phyloP scores from a whole-genome alignment of 2,329 filamentous ascomycete genomes.

The Pyrenochaeta sp. region DNA sequence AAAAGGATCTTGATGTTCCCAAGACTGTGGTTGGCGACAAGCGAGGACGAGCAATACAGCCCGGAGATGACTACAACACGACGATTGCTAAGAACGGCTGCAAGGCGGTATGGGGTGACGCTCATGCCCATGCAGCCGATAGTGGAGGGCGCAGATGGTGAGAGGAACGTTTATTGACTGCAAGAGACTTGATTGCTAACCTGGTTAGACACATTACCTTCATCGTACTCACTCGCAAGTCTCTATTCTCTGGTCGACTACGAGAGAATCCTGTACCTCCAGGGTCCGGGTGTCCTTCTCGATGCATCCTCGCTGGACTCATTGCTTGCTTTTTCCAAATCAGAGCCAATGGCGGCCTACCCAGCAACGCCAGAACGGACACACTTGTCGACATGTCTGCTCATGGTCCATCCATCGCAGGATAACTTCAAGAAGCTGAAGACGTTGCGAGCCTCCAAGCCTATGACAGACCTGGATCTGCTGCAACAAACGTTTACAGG shows the following conservation, averaged over 20 bases:
- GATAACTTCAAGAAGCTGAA: conserved; percentile 41
- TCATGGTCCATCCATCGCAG: conserved; percentile 47
- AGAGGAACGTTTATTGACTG: too few relatives aligned
- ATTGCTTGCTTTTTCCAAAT: conserved; percentile 50
- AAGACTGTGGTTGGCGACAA: conserved; percentile 42
- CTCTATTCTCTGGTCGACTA: conserved; percentile 55
- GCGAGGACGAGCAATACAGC: conserved; percentile 47
- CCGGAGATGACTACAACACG: conserved; percentile 54
- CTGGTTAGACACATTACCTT: conserved; percentile 34
- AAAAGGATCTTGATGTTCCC: conserved; percentile 56
- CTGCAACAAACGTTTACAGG: conserved; percentile 41
- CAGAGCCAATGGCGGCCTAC: conserved; percentile 44
- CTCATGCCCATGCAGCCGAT: conserved; percentile 54
- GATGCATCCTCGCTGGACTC: conserved; percentile 57
- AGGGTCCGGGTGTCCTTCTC: conserved; percentile 54
- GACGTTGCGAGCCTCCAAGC: conserved; percentile 29
- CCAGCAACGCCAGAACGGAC: conserved; percentile 40
- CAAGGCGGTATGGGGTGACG: conserved; percentile 54
- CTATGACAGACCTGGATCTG: conserved; percentile 41
- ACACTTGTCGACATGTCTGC: conserved; percentile 46
- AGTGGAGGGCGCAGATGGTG: conserved; percentile 43
- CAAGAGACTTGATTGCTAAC: conserved; percentile 8
- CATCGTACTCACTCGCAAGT: conserved; percentile 55
- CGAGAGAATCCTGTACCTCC: conserved; percentile 55
- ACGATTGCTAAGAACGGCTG: conserved; percentile 54